Evolutionary conservation across 257 asterid genomes (phyloP).

Genomic region (Nicotiana sylvestris): DNA sequence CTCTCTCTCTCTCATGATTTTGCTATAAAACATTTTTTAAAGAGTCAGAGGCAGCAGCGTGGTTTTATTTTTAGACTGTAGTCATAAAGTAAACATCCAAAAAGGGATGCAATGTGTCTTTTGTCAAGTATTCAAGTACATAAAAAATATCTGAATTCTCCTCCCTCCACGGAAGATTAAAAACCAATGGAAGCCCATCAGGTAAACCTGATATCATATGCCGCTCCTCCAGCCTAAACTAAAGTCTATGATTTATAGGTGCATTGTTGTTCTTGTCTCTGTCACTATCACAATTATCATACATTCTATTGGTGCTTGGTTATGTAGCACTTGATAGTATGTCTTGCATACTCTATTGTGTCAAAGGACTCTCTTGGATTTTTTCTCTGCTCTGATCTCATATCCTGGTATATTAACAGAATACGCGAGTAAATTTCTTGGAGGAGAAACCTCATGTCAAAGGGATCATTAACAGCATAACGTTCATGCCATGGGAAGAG

Average conservation of each 20-base stretch:
- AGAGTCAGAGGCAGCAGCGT: background rate
- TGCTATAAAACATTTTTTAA: background rate
- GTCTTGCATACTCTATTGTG: background rate
- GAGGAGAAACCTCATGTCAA: constrained; percentile 70
- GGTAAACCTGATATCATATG: background rate
- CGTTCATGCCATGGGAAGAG: constrained; percentile 87
- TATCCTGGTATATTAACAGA: constrained; percentile 32
- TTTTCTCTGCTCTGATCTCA: background rate
- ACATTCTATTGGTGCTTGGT: background rate
- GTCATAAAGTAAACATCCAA: background rate
- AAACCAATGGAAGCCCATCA: background rate
- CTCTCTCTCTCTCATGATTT: background rate
- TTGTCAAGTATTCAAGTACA: background rate
- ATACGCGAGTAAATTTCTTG: constrained; percentile 47
- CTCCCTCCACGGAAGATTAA: background rate
- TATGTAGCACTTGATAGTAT: background rate
- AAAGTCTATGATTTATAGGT: background rate
- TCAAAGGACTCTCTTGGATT: background rate
- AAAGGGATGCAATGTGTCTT: background rate
- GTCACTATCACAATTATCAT: background rate
- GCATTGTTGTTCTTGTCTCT: background rate
- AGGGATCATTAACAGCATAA: constrained; percentile 81
- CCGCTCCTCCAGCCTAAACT: background rate
- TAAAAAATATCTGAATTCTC: background rate
- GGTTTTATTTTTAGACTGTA: background rate